Evolutionary conservation across 2,329 filamentous ascomycete genomes (phyloP), one percentile per base, ranked within the genome.

Genomic region (Lojkania enalia): DNA sequence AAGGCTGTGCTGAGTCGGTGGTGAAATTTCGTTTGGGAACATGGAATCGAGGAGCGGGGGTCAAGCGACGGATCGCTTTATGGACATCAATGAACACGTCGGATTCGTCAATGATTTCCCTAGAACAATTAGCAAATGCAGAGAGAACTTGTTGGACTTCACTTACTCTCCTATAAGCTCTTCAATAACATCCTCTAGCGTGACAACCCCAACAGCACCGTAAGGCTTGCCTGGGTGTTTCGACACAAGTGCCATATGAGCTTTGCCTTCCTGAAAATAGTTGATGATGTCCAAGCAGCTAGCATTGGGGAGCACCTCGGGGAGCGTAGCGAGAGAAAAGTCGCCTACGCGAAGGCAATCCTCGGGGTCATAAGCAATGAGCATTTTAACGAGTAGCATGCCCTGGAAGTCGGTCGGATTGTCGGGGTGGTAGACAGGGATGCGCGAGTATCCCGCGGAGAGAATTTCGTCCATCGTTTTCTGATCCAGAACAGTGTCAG

Each of bases 181-280:
- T 70, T 99, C 94, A 63, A 99, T 99, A 3, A 99, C 94, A 69
- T 99, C 94, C 69, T 99, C 94, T 2, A 99, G 75, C 0, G 94
- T 99, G 13, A 99, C 90, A 3, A 99, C 94, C 44, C 94, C 94
- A 11, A 96, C 76, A 4, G 91, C 90, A 35, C 94, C 94, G 60
- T 88, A 85, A 61, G 95, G 86, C 55, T 95, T 89, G n/a, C 92
- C 91, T 1, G 94, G 94, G 54, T 75, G 81, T 61, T 96, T 88
- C 0, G 92, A 96, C 6, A 97, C 94, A 20, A 99, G 77, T 0
- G 97, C 92, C 91, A 99, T 96, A 70, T 99, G 94, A 1, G 91
- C 96, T 70, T 99, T 99, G 60, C 94, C 94, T 75, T 99, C 94
- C 71, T 99, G 94, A 76, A 99, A 99, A 72, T 96, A 99, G 74